phyloP scores from a whole-genome alignment of 345 rosid species.

The Arabidopsis thaliana region DNA sequence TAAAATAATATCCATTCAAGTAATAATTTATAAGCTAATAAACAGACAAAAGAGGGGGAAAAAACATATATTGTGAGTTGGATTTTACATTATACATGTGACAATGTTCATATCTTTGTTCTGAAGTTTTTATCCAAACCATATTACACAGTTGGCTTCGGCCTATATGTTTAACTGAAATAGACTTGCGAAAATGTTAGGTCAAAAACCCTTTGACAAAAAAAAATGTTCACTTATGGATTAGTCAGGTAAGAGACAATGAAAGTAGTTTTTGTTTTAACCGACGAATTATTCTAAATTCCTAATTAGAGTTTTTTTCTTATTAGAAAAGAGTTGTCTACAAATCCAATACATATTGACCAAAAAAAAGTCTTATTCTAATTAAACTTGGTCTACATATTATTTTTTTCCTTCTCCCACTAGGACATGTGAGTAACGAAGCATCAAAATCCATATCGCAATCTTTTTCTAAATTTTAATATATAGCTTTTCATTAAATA shows the following conservation, averaged over 20 bases:
- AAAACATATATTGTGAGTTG: not conserved
- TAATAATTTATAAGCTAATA: not conserved
- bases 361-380: not conserved
- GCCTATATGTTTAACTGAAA: not conserved
- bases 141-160: not conserved
- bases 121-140: slow-evolving; percentile 3
- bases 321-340: not conserved
- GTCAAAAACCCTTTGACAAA: too few species aligned
- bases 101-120: not conserved
- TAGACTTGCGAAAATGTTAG: not conserved
- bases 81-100: slow-evolving; percentile 8
- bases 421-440: slow-evolving; percentile 31
- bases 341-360: slow-evolving; percentile 18
- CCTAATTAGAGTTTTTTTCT: not conserved
- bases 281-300: not conserved
- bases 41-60: not conserved
- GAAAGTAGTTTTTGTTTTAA: not conserved
- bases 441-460: slow-evolving; percentile 28
- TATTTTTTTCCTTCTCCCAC: slow-evolving; percentile 2
- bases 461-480: slow-evolving; percentile 19
- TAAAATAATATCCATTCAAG: not conserved
- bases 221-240: not conserved
- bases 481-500: not conserved
- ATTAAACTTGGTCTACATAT: not conserved
- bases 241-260: not conserved